Base-by-base conservation (phyloP, 345 rosid species). In the Eucalyptus albens region DNA sequence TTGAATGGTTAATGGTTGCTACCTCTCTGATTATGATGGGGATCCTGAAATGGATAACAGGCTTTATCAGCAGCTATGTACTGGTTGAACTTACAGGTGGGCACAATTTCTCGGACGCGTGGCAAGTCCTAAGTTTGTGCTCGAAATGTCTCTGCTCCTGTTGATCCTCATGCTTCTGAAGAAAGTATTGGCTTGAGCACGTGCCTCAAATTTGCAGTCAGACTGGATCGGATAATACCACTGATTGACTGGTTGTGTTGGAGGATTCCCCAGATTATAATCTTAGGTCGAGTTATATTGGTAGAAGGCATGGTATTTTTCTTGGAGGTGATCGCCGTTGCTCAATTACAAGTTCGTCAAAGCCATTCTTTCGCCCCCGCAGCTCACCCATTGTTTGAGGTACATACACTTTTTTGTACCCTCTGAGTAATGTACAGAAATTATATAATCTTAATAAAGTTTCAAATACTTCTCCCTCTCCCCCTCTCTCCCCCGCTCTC, bases 41-140 rank as follows among this genome's bases (percentile, higher is more conserved):
- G 94, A 93, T 93, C 95, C 93, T 95, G 92, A 94, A 94, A 93
- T 95, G 99, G 90, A 94, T 92, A 94, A 95, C 97, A 96, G 99
- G 98, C 96, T 97, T 96, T 93, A 94, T 89, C 93, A 94, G 97
- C 94, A 94, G 97, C 97, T 98, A 93, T 97, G 96, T 97, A 92
- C 99, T 97, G 98, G 97, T 97, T 97, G 97, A 96, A 96, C 98
- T 97, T 97, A 94, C 99, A 97, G 99, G 99, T 95, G 97, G 96
- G 92, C 91, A 92, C 92, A 88, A 91, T 72, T 94, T 86, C 87
- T 90, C 69, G 93, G 93, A 89, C 92, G 72, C 13, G 50, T 90
- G 88, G 90, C 47, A 40, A 87, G 88, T 91, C 94, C 97, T 47
- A 92, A 90, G 90, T 92, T 96, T 80, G 89, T 97, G 93, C 93